Conservation (phyloP, 164 flowering plant species). For the Vitis amurensis region DNA sequence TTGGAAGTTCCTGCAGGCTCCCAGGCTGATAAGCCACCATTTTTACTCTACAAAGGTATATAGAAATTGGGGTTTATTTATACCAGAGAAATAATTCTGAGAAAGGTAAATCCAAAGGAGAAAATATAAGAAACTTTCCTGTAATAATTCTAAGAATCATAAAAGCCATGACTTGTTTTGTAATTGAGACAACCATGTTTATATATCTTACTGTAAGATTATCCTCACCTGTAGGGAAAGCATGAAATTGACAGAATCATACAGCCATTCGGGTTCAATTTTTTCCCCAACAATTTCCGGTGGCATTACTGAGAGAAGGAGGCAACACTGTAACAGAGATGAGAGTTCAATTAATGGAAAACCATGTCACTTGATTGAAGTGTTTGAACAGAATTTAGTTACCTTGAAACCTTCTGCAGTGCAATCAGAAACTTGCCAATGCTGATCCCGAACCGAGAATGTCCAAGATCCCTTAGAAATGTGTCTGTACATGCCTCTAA, state of each 20-base stretch:
- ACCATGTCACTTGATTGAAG: background rate
- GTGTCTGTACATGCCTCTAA: too few relatives aligned
- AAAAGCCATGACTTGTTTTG: background rate
- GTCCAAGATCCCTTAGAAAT: too few relatives aligned
- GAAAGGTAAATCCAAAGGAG: too few relatives aligned
- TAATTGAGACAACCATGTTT: too few relatives aligned
- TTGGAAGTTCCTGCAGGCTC: constrained; percentile 36
- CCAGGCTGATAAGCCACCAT: constrained; percentile 46
- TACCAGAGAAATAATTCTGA: background rate
- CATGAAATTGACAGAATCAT: constrained; percentile 45
- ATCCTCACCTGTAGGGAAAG: constrained; percentile 48
- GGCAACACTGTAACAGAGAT: constrained; percentile 38
- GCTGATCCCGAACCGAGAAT: background rate
- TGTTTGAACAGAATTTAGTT: constrained; percentile 5
- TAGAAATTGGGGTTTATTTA: background rate
- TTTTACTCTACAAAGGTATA: constrained; percentile 20
- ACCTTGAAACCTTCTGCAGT: constrained; percentile 64
- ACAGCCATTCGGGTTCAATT: constrained; percentile 38
- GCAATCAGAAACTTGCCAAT: constrained; percentile 64
- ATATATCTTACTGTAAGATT: too few relatives aligned
- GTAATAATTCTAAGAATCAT: too few relatives aligned
- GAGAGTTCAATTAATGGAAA: too few relatives aligned
- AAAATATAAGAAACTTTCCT: too few relatives aligned
- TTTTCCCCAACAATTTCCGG: constrained; percentile 51
- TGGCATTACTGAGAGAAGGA: constrained; percentile 46